Evolutionary conservation across 179 eudicot genomes (phyloP).

Genomic region (Beta lomatogona): DNA sequence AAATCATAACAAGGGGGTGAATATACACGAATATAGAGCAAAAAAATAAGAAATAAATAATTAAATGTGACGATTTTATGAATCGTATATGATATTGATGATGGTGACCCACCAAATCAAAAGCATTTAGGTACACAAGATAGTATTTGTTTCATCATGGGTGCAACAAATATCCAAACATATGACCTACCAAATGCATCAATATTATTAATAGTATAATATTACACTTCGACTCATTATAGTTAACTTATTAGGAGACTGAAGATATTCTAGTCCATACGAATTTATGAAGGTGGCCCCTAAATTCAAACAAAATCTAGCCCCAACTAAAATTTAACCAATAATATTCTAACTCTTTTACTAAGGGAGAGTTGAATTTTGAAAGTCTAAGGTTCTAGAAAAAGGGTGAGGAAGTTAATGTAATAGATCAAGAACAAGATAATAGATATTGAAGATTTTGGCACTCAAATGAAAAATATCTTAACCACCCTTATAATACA

Average conservation of each 20-base stretch:
- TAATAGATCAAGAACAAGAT: neutral
- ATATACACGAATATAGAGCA: neutral
- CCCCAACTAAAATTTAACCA: neutral
- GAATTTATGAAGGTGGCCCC: too few species aligned
- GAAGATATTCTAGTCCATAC: too few species aligned
- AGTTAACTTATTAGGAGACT: too few species aligned
- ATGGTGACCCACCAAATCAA: conserved; percentile 25
- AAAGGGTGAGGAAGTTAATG: neutral
- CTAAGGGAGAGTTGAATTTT: neutral
- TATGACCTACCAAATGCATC: conserved; percentile 29
- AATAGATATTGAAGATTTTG: neutral
- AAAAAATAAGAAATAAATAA: neutral
- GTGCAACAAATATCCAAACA: conserved; percentile 30
- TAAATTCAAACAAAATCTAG: too few species aligned
- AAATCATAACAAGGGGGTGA: too few species aligned
- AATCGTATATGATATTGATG: conserved; percentile 1
- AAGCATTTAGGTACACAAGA: conserved; percentile 20
- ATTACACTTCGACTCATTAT: too few species aligned
- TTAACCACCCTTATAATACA: conserved; percentile 25
- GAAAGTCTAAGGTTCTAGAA: conserved; percentile 4
- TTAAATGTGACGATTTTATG: neutral
- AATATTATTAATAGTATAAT: too few species aligned
- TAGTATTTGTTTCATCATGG: conserved; percentile 20
- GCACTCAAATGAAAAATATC: conserved; percentile 17
- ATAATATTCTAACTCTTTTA: neutral